These are phyloP conservation scores for Sporothrix pseudoabietina DNA, from an alignment of 2,329 filamentous ascomycete species.

Conservation along the genomic window DNA sequence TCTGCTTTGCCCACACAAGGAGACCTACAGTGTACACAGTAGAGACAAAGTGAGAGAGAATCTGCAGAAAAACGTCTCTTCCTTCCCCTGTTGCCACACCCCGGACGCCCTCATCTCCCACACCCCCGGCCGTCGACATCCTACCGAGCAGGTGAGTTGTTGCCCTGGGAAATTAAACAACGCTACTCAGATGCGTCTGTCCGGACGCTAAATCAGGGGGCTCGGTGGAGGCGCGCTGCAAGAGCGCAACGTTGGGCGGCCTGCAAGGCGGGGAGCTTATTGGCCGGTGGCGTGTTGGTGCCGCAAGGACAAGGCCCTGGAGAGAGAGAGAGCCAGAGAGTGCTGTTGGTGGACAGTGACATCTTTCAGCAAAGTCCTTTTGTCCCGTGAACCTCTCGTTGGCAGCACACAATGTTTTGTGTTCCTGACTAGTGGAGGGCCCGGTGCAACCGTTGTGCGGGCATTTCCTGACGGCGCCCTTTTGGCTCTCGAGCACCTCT, in stretches of 20 bases:
- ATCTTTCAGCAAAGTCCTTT: neutral
- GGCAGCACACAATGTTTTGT: neutral
- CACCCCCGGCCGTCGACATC: conserved; percentile 15
- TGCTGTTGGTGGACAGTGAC: neutral
- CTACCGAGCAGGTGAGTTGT: conserved; percentile 24
- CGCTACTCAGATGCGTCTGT: conserved; percentile 29
- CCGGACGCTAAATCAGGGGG: conserved; percentile 35
- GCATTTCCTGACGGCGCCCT: conserved; percentile 2
- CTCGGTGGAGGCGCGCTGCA: conserved; percentile 30
- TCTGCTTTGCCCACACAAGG: neutral
- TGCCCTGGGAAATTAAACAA: conserved; percentile 35
- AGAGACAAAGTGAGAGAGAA: neutral
- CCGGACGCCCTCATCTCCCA: conserved; percentile 30
- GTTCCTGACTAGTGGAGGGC: conserved; percentile 16
- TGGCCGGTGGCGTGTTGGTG: conserved; percentile 12
- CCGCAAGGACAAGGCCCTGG: conserved; percentile 10
- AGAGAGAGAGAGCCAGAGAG: no score
- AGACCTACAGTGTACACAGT: neutral
- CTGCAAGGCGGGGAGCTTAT: conserved; percentile 14
- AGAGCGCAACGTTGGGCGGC: conserved; percentile 25
- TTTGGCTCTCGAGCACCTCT: neutral
- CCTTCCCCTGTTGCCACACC: neutral
- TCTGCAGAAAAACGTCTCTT: neutral
- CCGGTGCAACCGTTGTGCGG: conserved; percentile 20
- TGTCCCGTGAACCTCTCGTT: neutral